These are phyloP conservation scores for Botryosphaeria dothidea DNA, from an alignment of 2,329 filamentous ascomycete genomes.

Conservation along the genomic window DNA sequence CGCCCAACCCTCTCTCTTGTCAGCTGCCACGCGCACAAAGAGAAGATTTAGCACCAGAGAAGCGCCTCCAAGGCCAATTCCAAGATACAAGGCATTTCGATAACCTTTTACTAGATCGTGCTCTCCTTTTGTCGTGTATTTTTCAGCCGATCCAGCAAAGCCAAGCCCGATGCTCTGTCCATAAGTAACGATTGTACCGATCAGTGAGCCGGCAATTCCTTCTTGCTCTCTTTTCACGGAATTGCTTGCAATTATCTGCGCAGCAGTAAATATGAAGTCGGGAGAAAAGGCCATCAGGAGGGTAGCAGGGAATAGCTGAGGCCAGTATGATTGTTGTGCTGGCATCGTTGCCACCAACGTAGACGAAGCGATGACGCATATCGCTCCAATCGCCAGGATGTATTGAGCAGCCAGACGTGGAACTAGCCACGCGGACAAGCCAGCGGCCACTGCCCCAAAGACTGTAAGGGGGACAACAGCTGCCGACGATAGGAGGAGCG, in stretches of 20 bases:
- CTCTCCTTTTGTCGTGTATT: too few species aligned
- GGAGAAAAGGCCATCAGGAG: conserved; percentile 42
- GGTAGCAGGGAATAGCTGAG: conserved; percentile 27
- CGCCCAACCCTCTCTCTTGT: too few species aligned
- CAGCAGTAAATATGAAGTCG: conserved; percentile 52
- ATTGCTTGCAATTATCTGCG: conserved; percentile 57
- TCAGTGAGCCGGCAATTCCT: conserved; percentile 52
- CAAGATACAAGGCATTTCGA: too few species aligned
- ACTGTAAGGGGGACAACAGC: too few species aligned
- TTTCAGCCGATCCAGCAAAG: conserved; percentile 45
- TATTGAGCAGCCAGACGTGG: conserved; percentile 20
- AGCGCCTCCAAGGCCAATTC: too few species aligned
- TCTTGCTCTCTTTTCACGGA: conserved; percentile 51
- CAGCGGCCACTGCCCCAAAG: conserved; percentile 32
- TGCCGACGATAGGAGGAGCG: too few species aligned
- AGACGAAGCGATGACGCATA: conserved; percentile 20
- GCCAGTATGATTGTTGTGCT: conserved; percentile 15
- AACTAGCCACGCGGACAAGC: conserved; percentile 20
- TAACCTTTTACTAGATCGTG: too few species aligned
- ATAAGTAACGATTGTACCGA: conserved; percentile 49
- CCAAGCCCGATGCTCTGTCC: conserved; percentile 46
- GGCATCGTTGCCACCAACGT: conserved; percentile 22
- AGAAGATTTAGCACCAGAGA: too few species aligned
- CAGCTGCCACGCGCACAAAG: too few species aligned
- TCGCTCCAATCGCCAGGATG: conserved; percentile 20